A percentile compares a stretch with the other conserved stretches of the same genome.
phyloP scores from a whole-genome alignment of 2,329 filamentous ascomycete genomes.

The Ophioceras dolichostomum region DNA sequence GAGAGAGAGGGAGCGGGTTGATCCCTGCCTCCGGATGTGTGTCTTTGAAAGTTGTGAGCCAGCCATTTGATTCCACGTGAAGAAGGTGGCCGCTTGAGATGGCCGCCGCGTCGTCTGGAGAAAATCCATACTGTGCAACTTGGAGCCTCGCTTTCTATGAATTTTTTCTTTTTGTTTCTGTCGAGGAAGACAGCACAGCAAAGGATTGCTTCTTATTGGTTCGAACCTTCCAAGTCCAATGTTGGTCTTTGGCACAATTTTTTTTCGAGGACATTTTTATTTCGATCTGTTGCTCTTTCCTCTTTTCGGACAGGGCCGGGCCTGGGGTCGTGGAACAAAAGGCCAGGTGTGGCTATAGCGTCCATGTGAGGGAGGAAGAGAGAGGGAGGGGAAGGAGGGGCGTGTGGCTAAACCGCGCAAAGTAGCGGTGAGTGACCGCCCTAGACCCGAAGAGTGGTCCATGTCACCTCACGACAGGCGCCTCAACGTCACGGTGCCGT shows the following conservation, averaged over 20 bases:
- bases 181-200: no score
- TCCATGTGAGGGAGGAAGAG: no score
- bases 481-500: neutral
- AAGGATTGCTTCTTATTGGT: no score
- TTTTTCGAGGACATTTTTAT: neutral
- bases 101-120: no score
- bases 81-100: no score
- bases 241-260: neutral
- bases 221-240: no score
- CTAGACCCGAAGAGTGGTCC: constrained; percentile 1
- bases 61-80: constrained; percentile 1
- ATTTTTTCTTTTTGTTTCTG: no score
- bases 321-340: neutral
- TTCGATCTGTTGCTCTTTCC: neutral
- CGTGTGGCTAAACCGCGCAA: constrained; percentile 1
- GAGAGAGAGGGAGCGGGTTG: neutral
- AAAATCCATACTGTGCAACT: no score
- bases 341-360: no score
- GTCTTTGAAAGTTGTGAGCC: neutral
- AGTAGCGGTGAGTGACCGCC: constrained; percentile 2
- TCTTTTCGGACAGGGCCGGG: neutral
- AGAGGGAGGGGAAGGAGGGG: no score
- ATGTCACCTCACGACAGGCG: neutral
- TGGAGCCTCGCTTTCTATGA: no score
- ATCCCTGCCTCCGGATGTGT: neutral